Conservation (phyloP, 2,329 filamentous ascomycete genomes). For the Calonectria henricotiae region DNA sequence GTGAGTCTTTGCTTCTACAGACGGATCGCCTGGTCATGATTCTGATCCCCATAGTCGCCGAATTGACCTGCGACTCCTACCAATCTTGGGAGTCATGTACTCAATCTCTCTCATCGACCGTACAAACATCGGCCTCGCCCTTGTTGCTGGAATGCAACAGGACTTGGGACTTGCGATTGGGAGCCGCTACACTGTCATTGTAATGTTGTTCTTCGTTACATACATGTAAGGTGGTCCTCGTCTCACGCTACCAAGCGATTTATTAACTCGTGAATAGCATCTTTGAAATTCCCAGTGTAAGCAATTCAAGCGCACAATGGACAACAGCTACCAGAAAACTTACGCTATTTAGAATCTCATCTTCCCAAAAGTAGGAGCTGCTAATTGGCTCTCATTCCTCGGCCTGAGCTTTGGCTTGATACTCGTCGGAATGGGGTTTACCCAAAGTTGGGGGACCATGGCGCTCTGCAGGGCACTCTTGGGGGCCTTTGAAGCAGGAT, state of each 20-base stretch:
- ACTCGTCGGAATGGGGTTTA: slow-evolving; percentile 34
- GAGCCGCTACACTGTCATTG: slow-evolving; percentile 28
- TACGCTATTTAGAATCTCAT: slow-evolving; percentile 19
- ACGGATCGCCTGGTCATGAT: too few species aligned
- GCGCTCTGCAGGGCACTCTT: slow-evolving; percentile 24
- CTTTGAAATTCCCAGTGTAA: slow-evolving; percentile 32
- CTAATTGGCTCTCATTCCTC: slow-evolving; percentile 32
- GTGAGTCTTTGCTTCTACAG: not conserved
- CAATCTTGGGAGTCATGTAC: slow-evolving; percentile 32
- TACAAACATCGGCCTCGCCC: slow-evolving; percentile 28
- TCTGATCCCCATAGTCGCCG: slow-evolving; percentile 23
- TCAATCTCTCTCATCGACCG: slow-evolving; percentile 32
- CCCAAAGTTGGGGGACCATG: slow-evolving; percentile 30
- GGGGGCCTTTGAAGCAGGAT: slow-evolving; percentile 33
- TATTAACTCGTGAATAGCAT: not conserved
- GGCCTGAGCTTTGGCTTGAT: slow-evolving; percentile 26
- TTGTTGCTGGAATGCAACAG: slow-evolving; percentile 30
- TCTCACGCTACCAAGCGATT: too few species aligned
- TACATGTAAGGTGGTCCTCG: slow-evolving; percentile 16
- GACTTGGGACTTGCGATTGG: slow-evolving; percentile 25
- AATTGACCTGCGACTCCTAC: slow-evolving; percentile 27
- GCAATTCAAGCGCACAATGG: not conserved
- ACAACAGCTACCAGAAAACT: not conserved
- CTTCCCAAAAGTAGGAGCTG: slow-evolving; percentile 23
- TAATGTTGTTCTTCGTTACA: slow-evolving; percentile 31